Evolutionary conservation across 2,329 filamentous ascomycete species (phyloP), one percentile per base, ranked within the genome.

Genomic region (Botrytis sinoallii): DNA sequence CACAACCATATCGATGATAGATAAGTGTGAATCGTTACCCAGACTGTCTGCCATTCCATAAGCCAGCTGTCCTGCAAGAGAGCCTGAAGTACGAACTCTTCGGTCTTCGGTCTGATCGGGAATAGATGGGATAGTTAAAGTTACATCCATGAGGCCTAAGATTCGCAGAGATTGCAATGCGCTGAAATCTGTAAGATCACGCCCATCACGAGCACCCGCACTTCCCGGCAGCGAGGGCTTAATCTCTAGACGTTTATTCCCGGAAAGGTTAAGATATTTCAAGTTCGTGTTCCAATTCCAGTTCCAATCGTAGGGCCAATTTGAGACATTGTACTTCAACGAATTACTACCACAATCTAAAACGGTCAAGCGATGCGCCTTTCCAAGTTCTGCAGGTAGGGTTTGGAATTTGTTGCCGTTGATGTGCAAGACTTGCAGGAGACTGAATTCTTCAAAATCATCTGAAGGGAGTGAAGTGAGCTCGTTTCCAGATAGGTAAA

Each of bases 251-350:
- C 95, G 91, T 83, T 97, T 98, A 84, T 99, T 99, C 70, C 96
- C 96, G 0, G 95, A 98, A 80, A 99, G 86, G 80, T 98, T 99
- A 76, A 99, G 90, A 80, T 97, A 99, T 76, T 95, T 92, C 77
- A 99, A 85, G 79, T 98, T 97, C 67, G 93, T 93, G 80, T 99
- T 99, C 87, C 96, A 93, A 80, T 98, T 98, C 96, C 96, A 99
- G 80, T 99, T 99, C 96, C 96, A 99, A 81, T 99, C 96, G 81
- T 99, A 99, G 0, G 95, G 96, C 87, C 97, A 97, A 80, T 99
- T 99, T 44, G 94, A 96, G 66, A 99, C 97, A 81, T 99, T 99
- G 87, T 99, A 99, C 83, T 98, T 99, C 73, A 99, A 86, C 35
- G 89, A 91, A 81, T 99, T 99, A 86, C 93, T 98, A 75, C 95